Percentiles rank a stretch among this genome's conserved stretches.
These are phyloP conservation scores for Monosporascus cannonballus DNA, from an alignment of 2,329 filamentous ascomycete species.

Conservation along the genomic window DNA sequence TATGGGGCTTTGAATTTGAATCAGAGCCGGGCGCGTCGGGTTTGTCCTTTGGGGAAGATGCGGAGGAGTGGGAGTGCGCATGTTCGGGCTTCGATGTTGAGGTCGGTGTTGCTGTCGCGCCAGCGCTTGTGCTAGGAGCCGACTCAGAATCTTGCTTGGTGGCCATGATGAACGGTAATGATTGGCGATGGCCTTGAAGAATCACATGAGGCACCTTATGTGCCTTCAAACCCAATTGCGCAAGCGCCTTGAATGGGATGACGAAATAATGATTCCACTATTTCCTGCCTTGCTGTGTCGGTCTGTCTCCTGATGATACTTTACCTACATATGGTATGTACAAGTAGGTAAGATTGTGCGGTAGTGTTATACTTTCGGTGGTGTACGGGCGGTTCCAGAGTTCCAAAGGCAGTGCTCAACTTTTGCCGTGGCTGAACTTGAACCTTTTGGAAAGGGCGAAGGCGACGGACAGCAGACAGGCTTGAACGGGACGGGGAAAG, in stretches of 20 bases:
- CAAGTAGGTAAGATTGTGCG: not conserved
- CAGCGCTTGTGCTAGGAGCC: conserved; percentile 15
- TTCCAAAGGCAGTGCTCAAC: not conserved
- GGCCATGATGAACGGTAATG: conserved; percentile 16
- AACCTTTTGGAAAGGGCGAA: no score
- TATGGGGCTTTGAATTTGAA: conserved; percentile 18
- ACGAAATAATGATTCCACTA: not conserved
- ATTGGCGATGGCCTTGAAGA: not conserved
- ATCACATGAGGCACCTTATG: conserved; percentile 11
- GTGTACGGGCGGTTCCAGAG: not conserved
- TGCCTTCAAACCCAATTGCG: not conserved
- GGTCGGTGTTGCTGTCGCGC: conserved; percentile 11
- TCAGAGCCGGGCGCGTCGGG: conserved; percentile 21
- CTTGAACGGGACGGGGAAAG: no score
- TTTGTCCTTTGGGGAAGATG: conserved; percentile 25
- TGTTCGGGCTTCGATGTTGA: conserved; percentile 21
- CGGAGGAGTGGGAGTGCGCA: conserved; percentile 19
- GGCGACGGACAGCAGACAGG: no score
- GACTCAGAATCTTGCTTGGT: conserved; percentile 23
- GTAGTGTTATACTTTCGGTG: not conserved
- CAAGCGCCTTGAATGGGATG: not conserved
- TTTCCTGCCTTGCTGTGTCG: not conserved
- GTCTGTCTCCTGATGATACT: not conserved
- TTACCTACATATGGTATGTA: not conserved
- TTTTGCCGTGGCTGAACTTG: not conserved